Evolutionary conservation across 2,329 filamentous ascomycete species (phyloP).

Genomic region (Dactylellina cionopaga): DNA sequence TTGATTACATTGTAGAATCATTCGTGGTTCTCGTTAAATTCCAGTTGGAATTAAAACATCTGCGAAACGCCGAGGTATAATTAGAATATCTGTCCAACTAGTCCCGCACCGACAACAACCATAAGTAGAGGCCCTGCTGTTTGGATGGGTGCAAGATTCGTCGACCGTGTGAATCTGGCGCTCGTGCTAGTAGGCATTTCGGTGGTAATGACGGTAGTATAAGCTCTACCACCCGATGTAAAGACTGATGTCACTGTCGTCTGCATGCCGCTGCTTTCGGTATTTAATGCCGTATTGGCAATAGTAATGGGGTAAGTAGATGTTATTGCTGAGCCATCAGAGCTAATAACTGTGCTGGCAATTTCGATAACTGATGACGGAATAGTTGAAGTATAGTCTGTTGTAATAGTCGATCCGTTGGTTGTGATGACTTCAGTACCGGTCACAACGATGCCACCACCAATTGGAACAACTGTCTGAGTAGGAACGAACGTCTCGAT

Average conservation of each 20-base stretch:
- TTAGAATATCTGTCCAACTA: conserved; percentile 35
- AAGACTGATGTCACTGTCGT: conserved; percentile 21
- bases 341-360: not conserved
- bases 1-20: too few species aligned
- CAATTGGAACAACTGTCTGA: conserved; percentile 31
- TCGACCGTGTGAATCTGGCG: conserved; percentile 8
- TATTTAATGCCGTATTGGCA: not conserved
- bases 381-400: conserved; percentile 14
- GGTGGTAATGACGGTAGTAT: conserved; percentile 8
- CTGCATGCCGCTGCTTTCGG: not conserved
- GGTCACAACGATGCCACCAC: conserved; percentile 14
- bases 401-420: not conserved
- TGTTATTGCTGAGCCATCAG: conserved; percentile 5
- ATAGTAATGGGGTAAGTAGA: conserved; percentile 21
- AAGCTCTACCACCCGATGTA: conserved; percentile 7
- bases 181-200: not conserved
- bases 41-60: too few species aligned
- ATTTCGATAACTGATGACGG: conserved; percentile 39
- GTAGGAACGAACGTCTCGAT: conserved; percentile 11
- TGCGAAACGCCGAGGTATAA: too few species aligned
- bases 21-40: too few species aligned
- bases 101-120: conserved; percentile 12
- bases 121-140: conserved; percentile 21
- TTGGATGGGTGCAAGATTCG: conserved; percentile 16
- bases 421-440: conserved; percentile 4